Evolutionary conservation across 768 basidiomycete species (phyloP).

Genomic region (Paxillus ammoniavirescens): DNA sequence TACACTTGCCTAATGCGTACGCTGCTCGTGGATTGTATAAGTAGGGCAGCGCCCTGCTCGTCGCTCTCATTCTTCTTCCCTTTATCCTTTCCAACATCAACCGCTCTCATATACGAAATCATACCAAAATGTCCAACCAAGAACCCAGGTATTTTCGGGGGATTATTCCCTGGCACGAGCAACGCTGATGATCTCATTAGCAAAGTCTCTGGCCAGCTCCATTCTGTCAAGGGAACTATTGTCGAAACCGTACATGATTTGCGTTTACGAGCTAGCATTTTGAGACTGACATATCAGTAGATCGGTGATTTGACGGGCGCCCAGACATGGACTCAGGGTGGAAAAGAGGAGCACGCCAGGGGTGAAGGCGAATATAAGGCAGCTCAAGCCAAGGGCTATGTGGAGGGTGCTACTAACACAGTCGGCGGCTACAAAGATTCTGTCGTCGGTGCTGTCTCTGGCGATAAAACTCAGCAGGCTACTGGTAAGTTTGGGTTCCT

Average conservation of each 20-base stretch:
- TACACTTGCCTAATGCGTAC: constrained; percentile 31
- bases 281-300: constrained; percentile 5
- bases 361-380: constrained; percentile 48
- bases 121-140: constrained; percentile 18
- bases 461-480: constrained; percentile 50
- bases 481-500: constrained; percentile 34
- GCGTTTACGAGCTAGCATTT: too few relatives aligned
- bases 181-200: constrained; percentile 14
- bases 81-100: background rate
- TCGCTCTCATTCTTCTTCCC: constrained; percentile 10
- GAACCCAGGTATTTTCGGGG: constrained; percentile 25
- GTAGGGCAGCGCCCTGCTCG: constrained; percentile 4
- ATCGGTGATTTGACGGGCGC: constrained; percentile 45
- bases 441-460: constrained; percentile 53
- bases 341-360: constrained; percentile 48
- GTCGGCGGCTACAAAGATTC: constrained; percentile 51
- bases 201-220: constrained; percentile 35
- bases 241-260: constrained; percentile 30
- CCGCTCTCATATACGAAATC: background rate
- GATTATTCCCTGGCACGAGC: background rate
- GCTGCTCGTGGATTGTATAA: constrained; percentile 23
- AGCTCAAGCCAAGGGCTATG: constrained; percentile 50
- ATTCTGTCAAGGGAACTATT: constrained; percentile 37
- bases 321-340: constrained; percentile 41
- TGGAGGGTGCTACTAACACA: constrained; percentile 46